phyloP scores from a whole-genome alignment of 2,329 filamentous ascomycete genomes.

The Chrysoporthe cubensis region DNA sequence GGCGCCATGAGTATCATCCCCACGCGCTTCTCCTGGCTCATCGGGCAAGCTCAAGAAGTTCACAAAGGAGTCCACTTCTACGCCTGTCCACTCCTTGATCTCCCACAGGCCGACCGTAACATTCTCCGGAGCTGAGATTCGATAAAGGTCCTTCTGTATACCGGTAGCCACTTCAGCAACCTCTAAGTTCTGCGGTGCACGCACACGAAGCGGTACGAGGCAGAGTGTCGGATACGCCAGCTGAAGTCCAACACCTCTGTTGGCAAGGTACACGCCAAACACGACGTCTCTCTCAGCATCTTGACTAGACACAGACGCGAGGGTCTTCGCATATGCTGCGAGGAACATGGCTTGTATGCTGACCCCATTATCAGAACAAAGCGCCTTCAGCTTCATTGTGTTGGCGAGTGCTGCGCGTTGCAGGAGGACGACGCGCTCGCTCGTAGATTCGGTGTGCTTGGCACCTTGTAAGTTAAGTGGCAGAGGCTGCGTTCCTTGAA shows the following conservation, averaged over 20 bases:
- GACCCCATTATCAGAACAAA: conserved; percentile 55
- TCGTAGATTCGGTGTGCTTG: not conserved
- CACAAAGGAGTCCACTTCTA: conserved; percentile 72
- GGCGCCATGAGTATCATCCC: not conserved
- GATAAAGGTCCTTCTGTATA: conserved; percentile 70
- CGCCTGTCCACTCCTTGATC: conserved; percentile 74
- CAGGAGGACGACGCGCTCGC: conserved; percentile 41
- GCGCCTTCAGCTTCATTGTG: conserved; percentile 44
- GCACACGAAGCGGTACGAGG: conserved; percentile 72
- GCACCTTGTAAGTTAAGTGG: conserved; percentile 22
- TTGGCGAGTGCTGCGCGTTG: conserved; percentile 50
- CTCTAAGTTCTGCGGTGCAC: conserved; percentile 33
- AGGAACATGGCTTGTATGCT: conserved; percentile 77
- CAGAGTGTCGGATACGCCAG: conserved; percentile 74
- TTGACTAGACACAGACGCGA: conserved; percentile 32
- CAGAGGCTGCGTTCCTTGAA: conserved; percentile 35
- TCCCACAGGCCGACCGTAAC: conserved; percentile 69
- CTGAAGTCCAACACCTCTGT: conserved; percentile 62
- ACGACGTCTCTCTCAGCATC: conserved; percentile 49
- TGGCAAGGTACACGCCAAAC: conserved; percentile 83
- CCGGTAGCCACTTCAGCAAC: conserved; percentile 57
- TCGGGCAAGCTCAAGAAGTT: conserved; percentile 72
- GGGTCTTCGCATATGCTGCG: conserved; percentile 65
- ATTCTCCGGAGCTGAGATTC: conserved; percentile 60
- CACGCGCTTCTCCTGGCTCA: not conserved